Conservation (phyloP, 2,329 filamentous ascomycete species). For the Colletotrichum sublineola region DNA sequence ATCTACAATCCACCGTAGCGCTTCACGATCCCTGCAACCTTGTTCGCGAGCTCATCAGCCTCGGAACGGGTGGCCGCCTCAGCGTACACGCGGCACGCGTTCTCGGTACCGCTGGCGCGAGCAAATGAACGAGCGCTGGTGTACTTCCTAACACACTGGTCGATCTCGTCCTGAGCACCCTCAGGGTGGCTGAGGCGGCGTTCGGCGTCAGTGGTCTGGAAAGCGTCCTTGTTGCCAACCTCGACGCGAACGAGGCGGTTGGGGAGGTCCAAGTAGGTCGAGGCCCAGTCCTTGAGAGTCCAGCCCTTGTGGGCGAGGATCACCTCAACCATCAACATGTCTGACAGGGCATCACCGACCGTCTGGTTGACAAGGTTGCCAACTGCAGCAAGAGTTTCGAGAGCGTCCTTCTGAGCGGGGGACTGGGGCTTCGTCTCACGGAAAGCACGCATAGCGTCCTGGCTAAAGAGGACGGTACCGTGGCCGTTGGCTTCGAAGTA, state of each 20-base stretch:
- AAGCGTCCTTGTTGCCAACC: slow-evolving; percentile 88
- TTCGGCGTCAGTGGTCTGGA: slow-evolving; percentile 93
- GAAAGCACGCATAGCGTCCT: slow-evolving; percentile 84
- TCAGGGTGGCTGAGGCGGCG: slow-evolving; percentile 83
- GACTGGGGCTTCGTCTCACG: slow-evolving; percentile 85
- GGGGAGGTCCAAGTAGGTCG: slow-evolving; percentile 92
- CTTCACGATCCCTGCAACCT: slow-evolving; percentile 82
- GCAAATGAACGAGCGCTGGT: slow-evolving; percentile 91
- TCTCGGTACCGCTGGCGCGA: slow-evolving; percentile 93
- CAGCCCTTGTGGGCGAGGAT: slow-evolving; percentile 96
- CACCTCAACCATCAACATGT: slow-evolving; percentile 95
- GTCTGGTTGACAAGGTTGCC: slow-evolving; percentile 98
- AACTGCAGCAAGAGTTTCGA: slow-evolving; percentile 86
- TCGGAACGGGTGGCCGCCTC: slow-evolving; percentile 92
- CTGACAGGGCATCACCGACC: slow-evolving; percentile 94
- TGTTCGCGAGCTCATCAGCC: slow-evolving; percentile 89
- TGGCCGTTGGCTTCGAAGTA: slow-evolving; percentile 99
- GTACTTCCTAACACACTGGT: slow-evolving; percentile 90
- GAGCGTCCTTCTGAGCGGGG: slow-evolving; percentile 89
- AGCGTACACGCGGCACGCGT: slow-evolving; percentile 95
- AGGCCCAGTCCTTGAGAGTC: slow-evolving; percentile 90
- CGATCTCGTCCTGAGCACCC: slow-evolving; percentile 87
- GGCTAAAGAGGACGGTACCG: slow-evolving; percentile 94
- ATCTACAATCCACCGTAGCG: slow-evolving; percentile 60
- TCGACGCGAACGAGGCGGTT: slow-evolving; percentile 96